Conservation (phyloP, 257 asterid species). For the Solanum rostratum region DNA sequence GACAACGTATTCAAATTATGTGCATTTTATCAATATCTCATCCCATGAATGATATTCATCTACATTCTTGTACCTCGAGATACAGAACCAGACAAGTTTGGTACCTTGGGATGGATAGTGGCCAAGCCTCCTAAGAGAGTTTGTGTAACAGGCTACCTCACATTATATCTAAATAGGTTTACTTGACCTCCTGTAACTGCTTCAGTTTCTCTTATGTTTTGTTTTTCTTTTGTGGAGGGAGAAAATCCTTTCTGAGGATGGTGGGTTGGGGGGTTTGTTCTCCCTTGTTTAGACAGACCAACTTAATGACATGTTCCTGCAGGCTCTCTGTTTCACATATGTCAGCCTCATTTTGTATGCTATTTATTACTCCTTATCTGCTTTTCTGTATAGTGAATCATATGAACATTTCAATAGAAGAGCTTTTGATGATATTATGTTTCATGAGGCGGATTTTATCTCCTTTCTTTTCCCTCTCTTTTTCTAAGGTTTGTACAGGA, state of each 20-base stretch:
- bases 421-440: background rate
- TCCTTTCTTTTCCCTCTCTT: background rate
- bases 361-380: background rate
- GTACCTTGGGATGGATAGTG: background rate
- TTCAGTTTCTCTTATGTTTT: background rate
- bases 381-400: background rate
- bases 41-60: background rate
- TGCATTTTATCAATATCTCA: background rate
- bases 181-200: background rate
- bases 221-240: background rate
- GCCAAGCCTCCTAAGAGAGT: background rate
- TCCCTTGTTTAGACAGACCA: background rate
- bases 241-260: background rate
- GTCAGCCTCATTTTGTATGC: background rate
- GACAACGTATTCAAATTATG: background rate
- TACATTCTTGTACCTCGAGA: background rate
- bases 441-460: background rate
- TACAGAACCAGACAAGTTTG: background rate
- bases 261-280: background rate
- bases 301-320: background rate
- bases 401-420: background rate
- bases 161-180: background rate
- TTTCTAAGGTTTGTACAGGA: background rate
- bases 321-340: background rate
- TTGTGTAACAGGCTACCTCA: background rate